Evolutionary conservation across 176 grass and related monocot genomes (phyloP), one percentile per base, ranked within the genome.

Genomic region (Bothriochloa decipiens): DNA sequence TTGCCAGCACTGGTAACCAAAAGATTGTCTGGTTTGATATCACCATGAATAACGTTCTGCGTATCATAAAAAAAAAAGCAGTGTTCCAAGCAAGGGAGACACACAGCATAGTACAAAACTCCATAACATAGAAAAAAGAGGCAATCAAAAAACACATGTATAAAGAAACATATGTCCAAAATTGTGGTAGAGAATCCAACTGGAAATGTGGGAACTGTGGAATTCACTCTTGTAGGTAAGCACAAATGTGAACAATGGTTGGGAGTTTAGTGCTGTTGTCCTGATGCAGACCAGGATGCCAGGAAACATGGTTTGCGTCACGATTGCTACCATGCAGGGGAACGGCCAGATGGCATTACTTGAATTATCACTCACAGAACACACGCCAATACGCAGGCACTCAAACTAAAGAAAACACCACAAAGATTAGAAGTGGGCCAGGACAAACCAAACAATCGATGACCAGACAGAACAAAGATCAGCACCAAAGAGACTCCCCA

Each of bases 11-110:
- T 88, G 74, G 93, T 92, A 32, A 95, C 93, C 88, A 98, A 90
- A 40, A 98, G 87, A 75, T 95, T 98, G 70, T 98, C 96, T 11
- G 93, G 96, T 78, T 95, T 95, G 61, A 98, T 92, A 86, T 95
- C 96, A 81, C 93, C 87, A 67, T 98, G 96, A 61, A 95, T 91
- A 81, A 98, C 89, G 39, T 95, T 92, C 93, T 95, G 89, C 58
- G 17, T 55, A 20, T 55, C 50, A 53, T 14, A 28, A 14, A 15
- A 65, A 39, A 70, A 88, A 61, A 60, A 28, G 72, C 26, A 40
- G 18, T 40, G 7, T 39, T 1, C 36, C 66, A 69, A 69, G 7
- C 33, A 37, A 36, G 33, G 32, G 2, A 18, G 39, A 8, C 67
- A 69, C 17, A 69, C 35, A 40, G 18, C 33, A 68, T 37, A 75